Conservation (phyloP, 2,329 filamentous ascomycete species). For the Aspergillus puulaauensis region DNA sequence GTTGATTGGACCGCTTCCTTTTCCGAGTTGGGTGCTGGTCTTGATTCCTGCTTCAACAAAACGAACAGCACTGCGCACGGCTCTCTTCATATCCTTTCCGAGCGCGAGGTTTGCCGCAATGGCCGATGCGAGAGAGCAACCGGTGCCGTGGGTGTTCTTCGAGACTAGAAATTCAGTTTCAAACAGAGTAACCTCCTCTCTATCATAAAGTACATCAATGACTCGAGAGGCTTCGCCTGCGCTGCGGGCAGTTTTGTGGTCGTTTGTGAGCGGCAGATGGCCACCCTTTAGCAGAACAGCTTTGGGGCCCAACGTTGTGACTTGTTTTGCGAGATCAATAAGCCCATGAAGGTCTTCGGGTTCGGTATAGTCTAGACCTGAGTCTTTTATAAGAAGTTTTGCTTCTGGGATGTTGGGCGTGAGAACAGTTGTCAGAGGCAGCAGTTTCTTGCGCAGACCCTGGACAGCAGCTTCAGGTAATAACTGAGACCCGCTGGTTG, state of each 20-base stretch:
- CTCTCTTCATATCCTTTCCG: conserved; percentile 48
- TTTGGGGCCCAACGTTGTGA: conserved; percentile 69
- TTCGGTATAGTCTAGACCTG: conserved; percentile 38
- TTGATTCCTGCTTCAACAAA: conserved; percentile 64
- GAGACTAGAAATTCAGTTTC: conserved; percentile 70
- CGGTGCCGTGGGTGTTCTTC: conserved; percentile 88
- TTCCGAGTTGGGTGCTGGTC: conserved; percentile 55
- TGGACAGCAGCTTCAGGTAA: conserved; percentile 45
- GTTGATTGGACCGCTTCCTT: conserved; percentile 64
- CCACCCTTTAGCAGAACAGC: conserved; percentile 90
- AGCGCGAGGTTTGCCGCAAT: conserved; percentile 63
- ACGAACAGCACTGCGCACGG: conserved; percentile 56
- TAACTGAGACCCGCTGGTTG: conserved; percentile 49
- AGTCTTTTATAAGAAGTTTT: conserved; percentile 43
- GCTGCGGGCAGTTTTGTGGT: conserved; percentile 58
- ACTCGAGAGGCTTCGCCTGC: conserved; percentile 65
- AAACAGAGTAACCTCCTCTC: conserved; percentile 58
- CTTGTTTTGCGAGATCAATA: conserved; percentile 63
- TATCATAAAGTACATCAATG: conserved; percentile 74
- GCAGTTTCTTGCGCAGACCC: conserved; percentile 39
- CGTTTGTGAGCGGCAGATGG: conserved; percentile 73
- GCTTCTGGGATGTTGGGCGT: conserved; percentile 53
- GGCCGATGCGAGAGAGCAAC: conserved; percentile 83
- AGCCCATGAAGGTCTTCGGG: conserved; percentile 65
- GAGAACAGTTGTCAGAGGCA: conserved; percentile 46